Base-by-base conservation (phyloP, 768 basidiomycete species). In the Daedaleopsis nitida region DNA sequence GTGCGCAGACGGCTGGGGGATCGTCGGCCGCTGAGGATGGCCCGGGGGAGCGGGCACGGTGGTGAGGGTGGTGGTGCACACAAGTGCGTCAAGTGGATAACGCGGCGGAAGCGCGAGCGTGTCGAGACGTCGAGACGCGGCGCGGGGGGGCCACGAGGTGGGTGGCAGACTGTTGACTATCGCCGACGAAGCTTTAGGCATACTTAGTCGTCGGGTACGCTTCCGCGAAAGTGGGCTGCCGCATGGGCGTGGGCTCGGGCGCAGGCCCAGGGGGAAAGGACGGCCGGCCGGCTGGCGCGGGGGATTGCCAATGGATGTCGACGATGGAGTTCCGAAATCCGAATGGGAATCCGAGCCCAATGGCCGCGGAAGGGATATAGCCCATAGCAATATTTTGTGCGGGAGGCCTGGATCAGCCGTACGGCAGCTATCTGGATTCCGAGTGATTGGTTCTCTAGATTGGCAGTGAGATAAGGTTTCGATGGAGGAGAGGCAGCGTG, bases 111-210 rank as follows among this genome's bases (percentile, higher is more conserved):
- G 19, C 24, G 23, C 23, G 47, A 6, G 13, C 23, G 5, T 19
- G 19, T n/a, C 21, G 52, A 54, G 52, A 34, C 48, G 59, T 55
- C 27, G 27, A 32, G 4, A 3, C 27, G 7, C n/a, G n/a, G n/a
- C 59, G 59, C 59, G 50, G 37, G 39, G 50, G 38, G 45, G 32
- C 55, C 60, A 62, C 39, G 55, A 55, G 60, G 60, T 51, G 45
- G 10, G 24, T 19, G 59, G 23, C 55, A 27, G 52, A 53, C 52
- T 19, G 27, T 3, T 3, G 4, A 32, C 27, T 32, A 32, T 57
- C 56, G 61, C 56, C 53, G 58, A 52, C 61, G 61, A 62, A 58
- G 61, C 61, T 62, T 62, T 62, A 62, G 57, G 61, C 61, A 62
- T 57, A 32, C 27, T 32, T 32, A 34, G 38, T 53, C 11, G 57